Evolutionary conservation across 2,329 filamentous ascomycete genomes (phyloP).

Genomic region (Aspergillus pseudoglaucus): DNA sequence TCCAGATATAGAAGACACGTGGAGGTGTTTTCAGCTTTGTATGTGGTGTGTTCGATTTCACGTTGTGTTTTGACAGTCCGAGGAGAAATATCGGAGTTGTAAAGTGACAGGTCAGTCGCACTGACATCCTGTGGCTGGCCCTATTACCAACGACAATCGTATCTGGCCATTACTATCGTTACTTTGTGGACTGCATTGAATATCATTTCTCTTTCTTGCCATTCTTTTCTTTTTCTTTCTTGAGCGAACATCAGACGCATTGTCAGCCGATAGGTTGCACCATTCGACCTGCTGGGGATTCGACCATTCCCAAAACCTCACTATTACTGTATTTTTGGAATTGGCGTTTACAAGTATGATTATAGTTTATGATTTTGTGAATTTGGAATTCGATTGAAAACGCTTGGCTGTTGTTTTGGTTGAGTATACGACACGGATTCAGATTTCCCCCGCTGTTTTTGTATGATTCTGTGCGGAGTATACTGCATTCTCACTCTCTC

Average conservation of each 20-base stretch:
- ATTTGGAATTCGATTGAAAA: too few species aligned
- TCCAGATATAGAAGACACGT: slow-evolving; percentile 3
- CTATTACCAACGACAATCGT: slow-evolving; percentile 10
- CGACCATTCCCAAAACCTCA: too few species aligned
- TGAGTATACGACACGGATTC: too few species aligned
- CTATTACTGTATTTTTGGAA: too few species aligned
- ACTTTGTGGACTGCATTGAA: background rate
- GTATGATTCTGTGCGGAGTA: background rate
- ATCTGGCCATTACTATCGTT: background rate
- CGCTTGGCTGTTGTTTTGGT: too few species aligned
- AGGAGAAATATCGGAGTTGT: slow-evolving; percentile 1
- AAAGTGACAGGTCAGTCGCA: slow-evolving; percentile 5
- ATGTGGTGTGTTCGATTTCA: background rate
- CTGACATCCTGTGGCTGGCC: slow-evolving; percentile 14
- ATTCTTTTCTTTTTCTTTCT: background rate
- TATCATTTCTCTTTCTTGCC: background rate
- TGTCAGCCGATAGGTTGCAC: background rate
- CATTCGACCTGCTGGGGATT: background rate
- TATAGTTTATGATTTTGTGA: too few species aligned
- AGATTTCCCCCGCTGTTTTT: background rate
- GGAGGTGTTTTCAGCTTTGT: background rate
- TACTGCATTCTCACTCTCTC: background rate
- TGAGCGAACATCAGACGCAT: background rate
- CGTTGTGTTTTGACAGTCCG: background rate
- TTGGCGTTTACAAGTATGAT: too few species aligned